phyloP scores from a whole-genome alignment of 352 stramenopile species.

The Globisporangium apiculatum region DNA sequence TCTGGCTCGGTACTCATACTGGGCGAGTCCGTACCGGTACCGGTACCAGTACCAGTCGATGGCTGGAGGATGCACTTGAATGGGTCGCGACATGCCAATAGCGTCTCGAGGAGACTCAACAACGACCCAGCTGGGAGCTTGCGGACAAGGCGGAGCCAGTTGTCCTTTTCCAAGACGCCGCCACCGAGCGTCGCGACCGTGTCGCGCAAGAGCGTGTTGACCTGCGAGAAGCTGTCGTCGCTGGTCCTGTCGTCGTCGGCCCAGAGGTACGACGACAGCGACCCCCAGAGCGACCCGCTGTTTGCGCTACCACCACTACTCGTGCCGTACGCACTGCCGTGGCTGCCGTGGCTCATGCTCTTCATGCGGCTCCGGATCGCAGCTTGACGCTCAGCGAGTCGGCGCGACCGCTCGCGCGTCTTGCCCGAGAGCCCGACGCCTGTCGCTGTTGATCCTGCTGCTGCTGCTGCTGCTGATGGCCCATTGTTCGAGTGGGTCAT shows the following conservation, averaged over 20 bases:
- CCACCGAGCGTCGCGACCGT: constrained; percentile 62
- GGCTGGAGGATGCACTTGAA: constrained; percentile 73
- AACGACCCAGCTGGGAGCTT: constrained; percentile 64
- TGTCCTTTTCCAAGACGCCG: constrained; percentile 78
- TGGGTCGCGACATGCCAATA: constrained; percentile 66
- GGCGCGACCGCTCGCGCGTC: constrained; percentile 65
- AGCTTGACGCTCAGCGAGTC: constrained; percentile 72
- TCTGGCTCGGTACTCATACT: not conserved
- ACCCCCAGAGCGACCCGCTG: constrained; percentile 74
- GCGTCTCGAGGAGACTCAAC: constrained; percentile 58
- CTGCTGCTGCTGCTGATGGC: constrained; percentile 10
- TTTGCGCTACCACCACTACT: constrained; percentile 17
- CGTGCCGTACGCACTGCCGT: constrained; percentile 37
- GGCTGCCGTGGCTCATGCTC: constrained; percentile 53
- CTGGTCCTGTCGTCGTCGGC: constrained; percentile 66
- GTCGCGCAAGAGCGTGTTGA: constrained; percentile 75
- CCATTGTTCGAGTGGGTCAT: constrained; percentile 5
- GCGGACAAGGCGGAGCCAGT: constrained; percentile 77
- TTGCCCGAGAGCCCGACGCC: constrained; percentile 66
- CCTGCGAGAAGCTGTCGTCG: constrained; percentile 72
- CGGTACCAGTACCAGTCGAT: constrained; percentile 5
- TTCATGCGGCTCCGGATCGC: constrained; percentile 80
- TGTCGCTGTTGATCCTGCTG: constrained; percentile 5
- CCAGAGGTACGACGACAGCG: constrained; percentile 80
- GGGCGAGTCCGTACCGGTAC: not conserved